phyloP scores from a whole-genome alignment of 2,329 filamentous ascomycete genomes.

The Sclerotinia borealis region DNA sequence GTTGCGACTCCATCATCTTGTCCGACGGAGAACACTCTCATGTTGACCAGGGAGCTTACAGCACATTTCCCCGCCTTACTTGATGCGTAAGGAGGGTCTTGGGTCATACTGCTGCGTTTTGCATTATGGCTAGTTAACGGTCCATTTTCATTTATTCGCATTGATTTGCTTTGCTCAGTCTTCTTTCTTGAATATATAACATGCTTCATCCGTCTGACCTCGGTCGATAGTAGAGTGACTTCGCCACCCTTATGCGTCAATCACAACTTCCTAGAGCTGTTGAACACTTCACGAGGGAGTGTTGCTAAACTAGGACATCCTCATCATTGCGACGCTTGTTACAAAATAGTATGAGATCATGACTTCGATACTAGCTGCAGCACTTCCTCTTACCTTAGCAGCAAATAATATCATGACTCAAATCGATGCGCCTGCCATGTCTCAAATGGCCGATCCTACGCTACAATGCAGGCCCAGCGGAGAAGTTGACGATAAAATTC shows the following conservation, averaged over 20 bases:
- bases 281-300: neutral
- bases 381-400: constrained; percentile 25
- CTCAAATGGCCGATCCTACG: constrained; percentile 23
- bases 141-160: neutral
- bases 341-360: constrained; percentile 23
- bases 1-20: constrained; percentile 11
- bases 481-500: constrained; percentile 27
- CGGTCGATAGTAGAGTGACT: constrained; percentile 12
- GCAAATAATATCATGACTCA: constrained; percentile 25
- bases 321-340: neutral
- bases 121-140: constrained; percentile 7
- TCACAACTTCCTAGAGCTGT: neutral
- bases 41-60: constrained; percentile 6
- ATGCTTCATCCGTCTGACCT: constrained; percentile 10
- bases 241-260: constrained; percentile 9
- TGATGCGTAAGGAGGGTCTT: constrained; percentile 4
- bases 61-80: constrained; percentile 10
- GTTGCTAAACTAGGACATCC: neutral
- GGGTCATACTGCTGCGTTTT: neutral
- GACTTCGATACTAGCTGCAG: constrained; percentile 31
- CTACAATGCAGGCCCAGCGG: constrained; percentile 22
- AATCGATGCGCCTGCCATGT: constrained; percentile 24
- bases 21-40: constrained; percentile 2
- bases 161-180: constrained; percentile 3
- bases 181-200: neutral